These are phyloP conservation scores for Aureobasidium sp. DNA, from an alignment of 2,329 filamentous ascomycete species.

Conservation along the genomic window DNA sequence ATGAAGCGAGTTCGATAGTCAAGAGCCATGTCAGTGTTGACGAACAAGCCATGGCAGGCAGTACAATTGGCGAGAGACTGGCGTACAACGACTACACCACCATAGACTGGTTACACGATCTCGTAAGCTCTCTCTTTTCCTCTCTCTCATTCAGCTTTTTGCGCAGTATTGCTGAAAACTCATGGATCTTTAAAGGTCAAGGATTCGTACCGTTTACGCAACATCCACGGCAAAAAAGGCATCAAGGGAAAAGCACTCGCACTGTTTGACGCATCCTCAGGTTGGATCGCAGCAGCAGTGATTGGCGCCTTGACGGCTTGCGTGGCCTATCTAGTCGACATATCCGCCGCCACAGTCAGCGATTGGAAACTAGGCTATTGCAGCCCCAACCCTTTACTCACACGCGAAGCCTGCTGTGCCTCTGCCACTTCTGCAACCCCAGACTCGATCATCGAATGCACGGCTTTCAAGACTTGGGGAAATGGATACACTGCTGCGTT, in stretches of 20 bases:
- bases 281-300: constrained; percentile 49
- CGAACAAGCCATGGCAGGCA: constrained; percentile 41
- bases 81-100: constrained; percentile 57
- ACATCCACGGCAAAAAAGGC: constrained; percentile 38
- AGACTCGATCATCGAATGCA: constrained; percentile 31
- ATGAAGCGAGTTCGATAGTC: constrained; percentile 37
- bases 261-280: constrained; percentile 45
- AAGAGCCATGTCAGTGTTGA: constrained; percentile 41
- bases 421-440: constrained; percentile 21
- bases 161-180: neutral
- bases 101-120: constrained; percentile 56
- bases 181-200: constrained; percentile 38
- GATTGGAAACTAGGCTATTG: constrained; percentile 56
- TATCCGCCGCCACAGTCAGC: constrained; percentile 48
- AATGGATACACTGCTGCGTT: constrained; percentile 36
- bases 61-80: constrained; percentile 47
- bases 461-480: constrained; percentile 41
- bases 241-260: constrained; percentile 36
- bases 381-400: constrained; percentile 38
- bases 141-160: neutral
- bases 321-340: constrained; percentile 50
- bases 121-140: constrained; percentile 32
- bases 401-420: constrained; percentile 45
- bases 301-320: constrained; percentile 50
- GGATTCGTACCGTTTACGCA: constrained; percentile 48